phyloP scores from a whole-genome alignment of 2,329 filamentous ascomycete genomes.

The Orbilia javanica region DNA sequence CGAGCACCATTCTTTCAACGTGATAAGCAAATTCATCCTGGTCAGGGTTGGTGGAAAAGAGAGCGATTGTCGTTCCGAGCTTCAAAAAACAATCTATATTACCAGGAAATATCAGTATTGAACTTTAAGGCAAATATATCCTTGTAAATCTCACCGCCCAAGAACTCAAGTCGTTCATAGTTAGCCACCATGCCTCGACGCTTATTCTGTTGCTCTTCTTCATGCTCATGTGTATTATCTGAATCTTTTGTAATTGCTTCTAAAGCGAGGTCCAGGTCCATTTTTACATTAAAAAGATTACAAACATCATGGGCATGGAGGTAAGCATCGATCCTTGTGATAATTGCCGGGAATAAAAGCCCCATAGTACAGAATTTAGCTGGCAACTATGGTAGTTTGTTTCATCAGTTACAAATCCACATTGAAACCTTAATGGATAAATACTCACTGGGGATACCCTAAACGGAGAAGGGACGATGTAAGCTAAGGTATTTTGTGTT shows the following conservation, averaged over 20 bases:
- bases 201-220: slow-evolving; percentile 76
- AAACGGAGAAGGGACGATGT: slow-evolving; percentile 81
- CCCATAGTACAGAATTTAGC: slow-evolving; percentile 78
- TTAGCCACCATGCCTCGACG: slow-evolving; percentile 91
- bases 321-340: slow-evolving; percentile 84
- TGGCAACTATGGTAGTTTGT: slow-evolving; percentile 71
- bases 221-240: slow-evolving; percentile 82
- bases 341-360: slow-evolving; percentile 83
- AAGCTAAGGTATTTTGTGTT: slow-evolving; percentile 70
- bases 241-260: slow-evolving; percentile 95
- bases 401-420: background rate
- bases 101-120: background rate
- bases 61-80: slow-evolving; percentile 88
- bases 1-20: slow-evolving; percentile 86
- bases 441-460: slow-evolving; percentile 78
- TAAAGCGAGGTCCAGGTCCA: slow-evolving; percentile 78
- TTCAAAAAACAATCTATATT: slow-evolving; percentile 86
- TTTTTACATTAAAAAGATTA: slow-evolving; percentile 70
- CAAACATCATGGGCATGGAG: slow-evolving; percentile 84
- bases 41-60: slow-evolving; percentile 81
- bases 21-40: slow-evolving; percentile 89
- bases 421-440: background rate
- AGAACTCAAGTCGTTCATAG: slow-evolving; percentile 92
- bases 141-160: slow-evolving; percentile 70
- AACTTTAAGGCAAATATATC: background rate